Evolutionary conservation across 1,284 basidiomycete species (phyloP), one percentile per base, ranked within the genome.

Genomic region (Coniophora puteana): DNA sequence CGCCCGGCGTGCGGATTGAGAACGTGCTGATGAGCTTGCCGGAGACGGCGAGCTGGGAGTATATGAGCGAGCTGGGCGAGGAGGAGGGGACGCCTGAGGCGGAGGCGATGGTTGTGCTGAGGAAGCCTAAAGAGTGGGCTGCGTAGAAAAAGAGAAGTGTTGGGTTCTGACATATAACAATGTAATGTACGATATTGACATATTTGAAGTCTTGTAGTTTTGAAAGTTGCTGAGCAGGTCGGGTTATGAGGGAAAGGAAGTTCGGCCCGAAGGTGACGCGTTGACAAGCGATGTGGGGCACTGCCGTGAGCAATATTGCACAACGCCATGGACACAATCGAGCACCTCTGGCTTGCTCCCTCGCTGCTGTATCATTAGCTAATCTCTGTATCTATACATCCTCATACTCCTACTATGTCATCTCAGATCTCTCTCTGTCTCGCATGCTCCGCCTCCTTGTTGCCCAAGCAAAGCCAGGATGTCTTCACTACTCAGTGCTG

Each of bases 11-110:
- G 18, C 71, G 88, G 48, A 82, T 92, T 8, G 93, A 96, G 70
- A 93, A 87, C 56, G 91, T 95, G 40, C 65, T 94, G 50, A 90
- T 93, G 80, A 88, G 82, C 55, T 61, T 96, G 50, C 93, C 93
- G 0, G 84, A 93, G 63, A 83, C 78, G 2, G 90, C 89, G 23
- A 72, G 91, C 44, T 95, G 93, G 92, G 93, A 96, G 65, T 97
- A 96, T 62, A 83, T 83, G 74, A 78, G 75, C 24, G 83, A 90
- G 17, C 58, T 93, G 50, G 89, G 84, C 3, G 67, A 66, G 14
- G 70, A 77, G 26, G 76, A 78, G 48, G 81, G 78, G 1, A 82
- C 78, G 11, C 72, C 79, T 49, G 91, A 94, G 59, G 84, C 44
- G 8, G 74, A 78, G 56, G 55, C 93, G 45, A 50, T 87, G 36